Evolutionary conservation across 2,329 filamentous ascomycete genomes (phyloP), one percentile per base, ranked within the genome.

Genomic region (Lasiodiplodia hormozganensis): DNA sequence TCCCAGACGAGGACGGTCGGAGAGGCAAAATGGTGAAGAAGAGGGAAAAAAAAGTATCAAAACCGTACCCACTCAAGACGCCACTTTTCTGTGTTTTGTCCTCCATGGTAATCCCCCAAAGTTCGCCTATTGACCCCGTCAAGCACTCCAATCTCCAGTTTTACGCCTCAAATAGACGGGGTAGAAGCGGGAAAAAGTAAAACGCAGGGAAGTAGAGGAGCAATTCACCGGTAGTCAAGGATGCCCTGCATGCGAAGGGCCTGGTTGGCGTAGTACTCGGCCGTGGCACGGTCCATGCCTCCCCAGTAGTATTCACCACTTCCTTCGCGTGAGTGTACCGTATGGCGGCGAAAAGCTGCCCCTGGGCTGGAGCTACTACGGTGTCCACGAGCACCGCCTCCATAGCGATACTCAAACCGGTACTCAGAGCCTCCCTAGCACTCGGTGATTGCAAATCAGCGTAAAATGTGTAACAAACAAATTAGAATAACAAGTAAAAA

Each of bases 401-500:
- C 18, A 47, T 47, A 11, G 11, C 18, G 43, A 2, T n/a, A 21
- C 18, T 47, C 43, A 47, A 21, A 47, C 6, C n/a, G 43, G 11
- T 47, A 47, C 43, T 47, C 14, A 56, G 18, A 56, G 53, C 34
- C 28, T 56, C 34, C 54, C 54, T 58, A 58, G 18, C 54, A 58
- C 36, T 14, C 28, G 14, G 38, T 47, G 8, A 6, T 51, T 62
- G 11, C 28, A 25, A 23, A 62, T 62, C 57, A 62, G 38, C 49
- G 57, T 49, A 62, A 47, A 34, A 40, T 14, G 34, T 25, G n/a
- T 23, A 40, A 34, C 23, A 43, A 14, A 58, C 7, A 21, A 10
- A 52, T 25, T 52, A 67, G 58, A 56, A 49, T 23, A 47, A 51
- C 10, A 67, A 51, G 4, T n/a, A 11, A 43, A 21, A 67, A 65